Evolutionary conservation across 305 asterid species (phyloP), one percentile per base, ranked within the genome.

Genomic region (Fraxinus paxiana): DNA sequence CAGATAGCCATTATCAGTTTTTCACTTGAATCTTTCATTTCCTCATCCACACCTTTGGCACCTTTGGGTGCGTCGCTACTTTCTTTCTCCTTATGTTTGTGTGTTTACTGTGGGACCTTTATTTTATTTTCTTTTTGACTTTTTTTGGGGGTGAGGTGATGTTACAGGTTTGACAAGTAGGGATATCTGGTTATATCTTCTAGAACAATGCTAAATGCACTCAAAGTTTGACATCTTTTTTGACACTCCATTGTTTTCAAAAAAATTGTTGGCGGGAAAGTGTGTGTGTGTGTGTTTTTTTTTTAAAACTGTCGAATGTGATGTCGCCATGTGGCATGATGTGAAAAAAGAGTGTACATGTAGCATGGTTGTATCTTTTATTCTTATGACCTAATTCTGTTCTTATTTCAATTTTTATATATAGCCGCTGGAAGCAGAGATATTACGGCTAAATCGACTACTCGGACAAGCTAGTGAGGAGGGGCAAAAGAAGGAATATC

Each of bases 401-500:
- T 63, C 17, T 71, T 77, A 76, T 76, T 77, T 54, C 54, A 20
- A 38, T 77, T 84, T 77, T 54, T 79, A 41, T 81, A 81, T 83
- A 38, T 83, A 96, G 98, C 86, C 87, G 89, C 86, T 94, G 88
- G 93, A 91, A 82, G 85, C 90, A 56, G 99, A 96, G 87, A 85
- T 90, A 82, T 83, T 79, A 84, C 87, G 87, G 85, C 89, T 96
- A 76, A 93, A 88, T 90, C 90, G 90, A 88, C 94, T 94, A 37
- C 92, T 94, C 8, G 95, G 92, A 82, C 95, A 87, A 86, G 98
- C 99, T 81, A 92, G 90, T 76, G 98, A 90, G 89, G 88, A 90
- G 86, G 98, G 97, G 82, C 93, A 85, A 70, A 90, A 90, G 87
- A 92, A 91, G 79, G 96, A 94, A 96, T 96, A 94, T 96, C 99